Percentiles rank a stretch among this genome's conserved stretches.
These are phyloP conservation scores for Vigna radiata DNA, from an alignment of 306 rosid genomes.

Conservation along the genomic window DNA sequence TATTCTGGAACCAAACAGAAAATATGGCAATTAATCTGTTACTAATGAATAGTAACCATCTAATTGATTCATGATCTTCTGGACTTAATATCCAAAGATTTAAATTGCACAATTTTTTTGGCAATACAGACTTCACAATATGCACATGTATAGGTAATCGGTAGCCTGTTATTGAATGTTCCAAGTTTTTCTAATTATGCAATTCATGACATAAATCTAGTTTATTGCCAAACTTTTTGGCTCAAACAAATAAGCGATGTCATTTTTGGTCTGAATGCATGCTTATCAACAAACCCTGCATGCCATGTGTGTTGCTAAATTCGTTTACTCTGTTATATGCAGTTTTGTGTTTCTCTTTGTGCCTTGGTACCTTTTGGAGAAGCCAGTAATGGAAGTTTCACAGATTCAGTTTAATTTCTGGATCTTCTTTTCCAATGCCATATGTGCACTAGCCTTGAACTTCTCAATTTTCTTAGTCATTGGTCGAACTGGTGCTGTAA, in stretches of 20 bases:
- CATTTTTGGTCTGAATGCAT: not conserved
- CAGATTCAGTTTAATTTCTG: conserved; percentile 83
- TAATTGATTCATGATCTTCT: conserved; percentile 30
- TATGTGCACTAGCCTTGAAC: conserved; percentile 89
- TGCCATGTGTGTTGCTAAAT: conserved; percentile 17
- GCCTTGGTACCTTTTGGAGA: conserved; percentile 86
- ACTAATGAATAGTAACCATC: conserved; percentile 3
- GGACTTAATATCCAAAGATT: not conserved
- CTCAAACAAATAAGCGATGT: not conserved
- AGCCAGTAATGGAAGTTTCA: conserved; percentile 70
- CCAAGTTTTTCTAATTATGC: not conserved
- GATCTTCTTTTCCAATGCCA: conserved; percentile 86
- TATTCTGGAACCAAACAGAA: conserved; percentile 24
- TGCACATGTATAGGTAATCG: not conserved
- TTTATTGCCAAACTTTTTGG: not conserved
- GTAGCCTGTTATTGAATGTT: not conserved
- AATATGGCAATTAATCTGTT: not conserved
- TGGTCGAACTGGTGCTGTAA: conserved; percentile 94
- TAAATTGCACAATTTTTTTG: not conserved
- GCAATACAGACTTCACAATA: not conserved
- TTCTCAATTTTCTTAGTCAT: conserved; percentile 89
- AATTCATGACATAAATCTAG: not conserved
- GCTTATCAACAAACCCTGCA: conserved; percentile 15
- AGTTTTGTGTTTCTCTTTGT: conserved; percentile 79
- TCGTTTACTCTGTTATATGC: conserved; percentile 46